phyloP scores from a whole-genome alignment of 2,329 filamentous ascomycete genomes.

The Aspergillus clavatus region DNA sequence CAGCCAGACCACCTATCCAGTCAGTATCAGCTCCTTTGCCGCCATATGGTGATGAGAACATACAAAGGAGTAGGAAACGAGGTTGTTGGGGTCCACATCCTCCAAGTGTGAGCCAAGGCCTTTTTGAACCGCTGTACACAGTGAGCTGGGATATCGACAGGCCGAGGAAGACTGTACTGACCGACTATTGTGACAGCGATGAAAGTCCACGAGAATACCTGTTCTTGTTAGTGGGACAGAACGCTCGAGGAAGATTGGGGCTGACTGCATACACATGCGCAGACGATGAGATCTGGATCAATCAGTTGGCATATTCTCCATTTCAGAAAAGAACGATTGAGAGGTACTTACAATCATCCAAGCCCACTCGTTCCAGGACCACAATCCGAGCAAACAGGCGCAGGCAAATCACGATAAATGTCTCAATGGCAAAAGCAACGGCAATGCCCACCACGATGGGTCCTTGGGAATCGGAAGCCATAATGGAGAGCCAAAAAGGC shows the following conservation, averaged over 20 bases:
- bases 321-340: no score
- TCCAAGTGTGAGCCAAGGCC: conserved; percentile 16
- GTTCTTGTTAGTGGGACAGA: conserved; percentile 2
- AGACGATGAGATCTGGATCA: conserved; percentile 30
- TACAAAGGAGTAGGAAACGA: conserved; percentile 18
- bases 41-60: neutral
- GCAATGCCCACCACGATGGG: conserved; percentile 32
- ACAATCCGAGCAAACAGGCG: conserved; percentile 39
- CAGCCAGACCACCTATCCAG: conserved; percentile 39
- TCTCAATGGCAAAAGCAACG: conserved; percentile 37
- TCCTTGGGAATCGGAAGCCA: conserved; percentile 28
- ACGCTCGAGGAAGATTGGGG: neutral
- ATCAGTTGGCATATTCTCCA: no score
- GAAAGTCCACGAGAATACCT: conserved; percentile 35
- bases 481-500: conserved; percentile 4
- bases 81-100: conserved; percentile 10
- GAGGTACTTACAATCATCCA: conserved; percentile 28
- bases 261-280: conserved; percentile 25
- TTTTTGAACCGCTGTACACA: conserved; percentile 13
- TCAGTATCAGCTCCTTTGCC: no score
- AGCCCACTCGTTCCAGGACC: conserved; percentile 30
- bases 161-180: conserved; percentile 11
- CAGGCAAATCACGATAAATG: conserved; percentile 34
- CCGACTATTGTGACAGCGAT: conserved; percentile 32
- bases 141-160: conserved; percentile 1